Evolutionary conservation across 1,284 basidiomycete species (phyloP), one percentile per base, ranked within the genome.

Genomic region (Heterobasidion annosum): DNA sequence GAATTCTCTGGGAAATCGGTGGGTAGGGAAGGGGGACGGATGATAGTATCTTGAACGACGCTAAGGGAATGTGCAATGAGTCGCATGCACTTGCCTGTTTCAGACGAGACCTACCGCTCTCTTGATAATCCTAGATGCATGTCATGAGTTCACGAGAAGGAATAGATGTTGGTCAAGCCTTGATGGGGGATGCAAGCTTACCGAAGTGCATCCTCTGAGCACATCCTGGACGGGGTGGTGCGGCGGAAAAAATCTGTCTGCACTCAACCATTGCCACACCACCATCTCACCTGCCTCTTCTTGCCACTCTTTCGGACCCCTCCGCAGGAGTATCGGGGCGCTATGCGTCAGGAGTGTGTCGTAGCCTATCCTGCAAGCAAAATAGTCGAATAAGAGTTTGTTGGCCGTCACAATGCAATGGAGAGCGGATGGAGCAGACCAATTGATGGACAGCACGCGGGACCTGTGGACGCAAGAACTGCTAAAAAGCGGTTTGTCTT

Each of bases 401-500:
- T 25, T 25, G 25, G 3, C 25, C 25, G 25, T 25, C 25, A 25
- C 25, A 25, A 25, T 25, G 25, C 25, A 25, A 25, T 4, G 25
- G 25, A 25, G 25, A 25, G 25, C 25, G 37, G n/a, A 40, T 40
- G n/a, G 42, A 50, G 19, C 35, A 19, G 25, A 83, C 87, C 87
- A 90, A 40, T 71, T 65, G 1, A 89, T 70, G 2, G 83, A 84
- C 16, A 82, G 63, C 1, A 87, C 77, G 12, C 81, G 73, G n/a
- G 83, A 78, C 59, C 77, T 79, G 59, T 88, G 86, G 10, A 90
- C 73, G 32, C 72, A 68, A 19, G 78, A 72, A 48, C 77, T 84
- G 59, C 80, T 84, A 62, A 88, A 89, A 1, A 90, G 63, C 0
- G 87, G 86, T 57, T 88, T 89, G 58, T 89, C 86, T 65, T 85